Percentiles rank a stretch among this genome's conserved stretches.
These are phyloP conservation scores for Neodidymelliopsis sp. DNA, from an alignment of 2,329 filamentous ascomycete species.

Conservation along the genomic window DNA sequence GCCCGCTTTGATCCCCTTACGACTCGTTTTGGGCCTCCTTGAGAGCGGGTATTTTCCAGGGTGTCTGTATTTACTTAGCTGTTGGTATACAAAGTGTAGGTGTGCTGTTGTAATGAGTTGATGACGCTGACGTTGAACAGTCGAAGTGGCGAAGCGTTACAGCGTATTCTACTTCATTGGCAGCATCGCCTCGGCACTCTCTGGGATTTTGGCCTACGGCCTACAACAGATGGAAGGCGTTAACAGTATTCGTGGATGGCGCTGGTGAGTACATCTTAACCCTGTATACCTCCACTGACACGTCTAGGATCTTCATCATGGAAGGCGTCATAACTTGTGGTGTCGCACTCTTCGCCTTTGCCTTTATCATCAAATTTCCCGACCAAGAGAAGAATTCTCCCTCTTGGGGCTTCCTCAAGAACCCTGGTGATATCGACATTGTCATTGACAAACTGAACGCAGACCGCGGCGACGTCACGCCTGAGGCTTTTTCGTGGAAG, in stretches of 20 bases:
- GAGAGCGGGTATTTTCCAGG: conserved; percentile 36
- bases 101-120: not conserved
- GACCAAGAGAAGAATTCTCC: conserved; percentile 30
- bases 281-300: not conserved
- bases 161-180: conserved; percentile 37
- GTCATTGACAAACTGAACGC: conserved; percentile 33
- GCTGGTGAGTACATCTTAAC: conserved; percentile 20
- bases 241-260: conserved; percentile 31
- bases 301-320: conserved; percentile 35
- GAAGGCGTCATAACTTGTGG: conserved; percentile 32
- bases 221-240: conserved; percentile 34
- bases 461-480: conserved; percentile 28
- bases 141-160: conserved; percentile 33
- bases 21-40: conserved; percentile 28
- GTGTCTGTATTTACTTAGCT: conserved; percentile 29
- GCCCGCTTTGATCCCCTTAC: conserved; percentile 27
- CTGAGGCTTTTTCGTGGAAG: conserved; percentile 30
- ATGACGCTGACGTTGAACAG: conserved; percentile 12
- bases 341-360: conserved; percentile 29
- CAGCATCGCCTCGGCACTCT: conserved; percentile 33
- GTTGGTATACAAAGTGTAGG: conserved; percentile 38
- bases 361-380: conserved; percentile 35
- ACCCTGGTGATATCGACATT: conserved; percentile 25
- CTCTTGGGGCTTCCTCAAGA: conserved; percentile 31
- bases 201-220: conserved; percentile 32